Base-by-base conservation (phyloP, 163 green algal genomes). In the Trebouxiophyceae sp. region DNA sequence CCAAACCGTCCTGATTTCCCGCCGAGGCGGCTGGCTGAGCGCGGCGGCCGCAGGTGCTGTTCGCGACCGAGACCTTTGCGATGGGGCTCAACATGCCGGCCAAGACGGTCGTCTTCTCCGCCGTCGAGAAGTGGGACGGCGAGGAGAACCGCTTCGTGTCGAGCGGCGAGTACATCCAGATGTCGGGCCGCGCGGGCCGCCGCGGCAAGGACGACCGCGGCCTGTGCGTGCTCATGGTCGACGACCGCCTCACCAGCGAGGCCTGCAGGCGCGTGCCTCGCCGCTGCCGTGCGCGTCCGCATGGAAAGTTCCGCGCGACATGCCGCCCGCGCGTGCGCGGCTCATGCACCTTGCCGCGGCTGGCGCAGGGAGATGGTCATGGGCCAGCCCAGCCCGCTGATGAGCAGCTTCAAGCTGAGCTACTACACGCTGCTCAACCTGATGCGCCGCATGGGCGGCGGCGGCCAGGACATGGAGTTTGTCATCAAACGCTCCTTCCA, bases 21-120 rank as follows among this genome's bases (percentile, higher is more conserved):
- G n/a, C n/a, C n/a, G n/a, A n/a, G n/a, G n/a, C n/a, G n/a, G n/a
- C n/a, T n/a, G n/a, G 8, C 39, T 16, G 8, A 59, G 50, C 12
- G 22, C 8, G 5, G 16, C 20, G 50, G 16, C 23, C 8, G 70
- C 95, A 97, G 79, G 84, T 80, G 20, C 80, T 99, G 7, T 98
- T 98, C 77, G 90, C 90, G 6, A 99, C 94, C 1, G 94, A 99
- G 80, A 99, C 94, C 5, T 98, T 98, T 77, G 90, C 91, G 34
- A 99, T 95, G 79, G 94, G 94, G 3, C 77, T 99, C 33, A 98
- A 99, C 86, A 99, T 99, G 94, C 94, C 94, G 3, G 94, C 94
- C 39, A 85, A 83, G 34, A 98, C 94, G 1, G 90, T 97, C 24
- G 78, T 98, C 4, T 99, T 99, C 81, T 95, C 87, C 1, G 77